phyloP scores from a whole-genome alignment of 1,139 yeast species.

The Torulaspora globosa region DNA sequence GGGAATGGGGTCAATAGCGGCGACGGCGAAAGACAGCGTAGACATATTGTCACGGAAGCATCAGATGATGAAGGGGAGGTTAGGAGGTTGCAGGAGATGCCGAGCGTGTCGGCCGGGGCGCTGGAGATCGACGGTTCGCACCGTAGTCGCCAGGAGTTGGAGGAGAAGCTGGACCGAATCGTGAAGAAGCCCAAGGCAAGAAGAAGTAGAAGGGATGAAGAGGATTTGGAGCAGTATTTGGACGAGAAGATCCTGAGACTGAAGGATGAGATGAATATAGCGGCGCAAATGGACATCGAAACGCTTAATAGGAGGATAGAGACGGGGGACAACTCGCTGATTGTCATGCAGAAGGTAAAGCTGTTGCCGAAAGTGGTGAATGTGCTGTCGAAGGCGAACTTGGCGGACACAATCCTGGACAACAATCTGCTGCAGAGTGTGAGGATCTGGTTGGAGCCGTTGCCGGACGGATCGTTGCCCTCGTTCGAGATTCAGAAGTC shows the following conservation, averaged over 20 bases:
- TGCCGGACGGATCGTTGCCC: conserved; percentile 96
- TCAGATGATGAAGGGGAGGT: conserved; percentile 34
- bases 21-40: conserved; percentile 29
- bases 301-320: conserved; percentile 54
- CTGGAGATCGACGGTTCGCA: conserved; percentile 40
- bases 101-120: conserved; percentile 13
- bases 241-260: conserved; percentile 82
- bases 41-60: conserved; percentile 28
- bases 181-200: conserved; percentile 58
- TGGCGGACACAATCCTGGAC: conserved; percentile 90
- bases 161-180: conserved; percentile 75
- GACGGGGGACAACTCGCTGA: conserved; percentile 36
- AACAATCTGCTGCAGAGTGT: conserved; percentile 91
- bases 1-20: background rate
- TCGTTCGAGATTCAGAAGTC: conserved; percentile 94
- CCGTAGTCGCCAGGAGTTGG: conserved; percentile 70
- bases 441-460: conserved; percentile 94
- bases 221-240: conserved; percentile 89
- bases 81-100: conserved; percentile 17
- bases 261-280: conserved; percentile 87
- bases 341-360: conserved; percentile 84
- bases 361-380: conserved; percentile 74
- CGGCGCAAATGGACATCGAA: conserved; percentile 88
- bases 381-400: conserved; percentile 72
- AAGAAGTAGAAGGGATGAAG: conserved; percentile 71